These are phyloP conservation scores for Jaltomata sinuosa DNA, from an alignment of 257 asterid genomes.

Conservation along the genomic window DNA sequence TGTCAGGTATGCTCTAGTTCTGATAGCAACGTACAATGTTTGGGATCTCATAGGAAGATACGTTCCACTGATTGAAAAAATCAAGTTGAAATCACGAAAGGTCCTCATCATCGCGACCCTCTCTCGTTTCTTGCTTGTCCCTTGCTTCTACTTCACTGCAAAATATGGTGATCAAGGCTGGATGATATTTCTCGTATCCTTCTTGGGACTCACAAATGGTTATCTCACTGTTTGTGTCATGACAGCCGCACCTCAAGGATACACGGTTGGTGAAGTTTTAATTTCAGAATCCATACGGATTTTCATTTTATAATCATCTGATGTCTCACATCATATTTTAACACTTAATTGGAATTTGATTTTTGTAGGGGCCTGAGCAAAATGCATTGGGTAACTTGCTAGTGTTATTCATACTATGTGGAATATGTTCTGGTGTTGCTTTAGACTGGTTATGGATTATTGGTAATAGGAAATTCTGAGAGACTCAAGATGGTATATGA, in stretches of 20 bases:
- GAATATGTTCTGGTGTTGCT: slow-evolving; percentile 32
- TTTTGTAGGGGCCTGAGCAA: slow-evolving; percentile 33
- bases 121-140: slow-evolving; percentile 17
- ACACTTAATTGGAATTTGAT: not conserved
- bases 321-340: too few relatives aligned
- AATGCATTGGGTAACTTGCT: slow-evolving; percentile 30
- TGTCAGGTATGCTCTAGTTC: slow-evolving; percentile 37
- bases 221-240: slow-evolving; percentile 39
- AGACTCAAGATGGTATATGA: not conserved
- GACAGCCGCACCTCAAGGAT: slow-evolving; percentile 37
- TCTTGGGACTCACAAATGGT: slow-evolving; percentile 31
- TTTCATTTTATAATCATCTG: too few relatives aligned
- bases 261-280: slow-evolving; percentile 32
- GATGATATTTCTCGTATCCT: slow-evolving; percentile 32
- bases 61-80: slow-evolving; percentile 24
- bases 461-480: slow-evolving; percentile 16
- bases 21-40: slow-evolving; percentile 31
- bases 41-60: slow-evolving; percentile 41
- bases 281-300: not conserved
- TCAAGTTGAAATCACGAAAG: slow-evolving; percentile 24
- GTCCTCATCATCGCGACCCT: slow-evolving; percentile 15
- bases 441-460: slow-evolving; percentile 41
- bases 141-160: slow-evolving; percentile 37
- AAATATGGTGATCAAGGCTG: slow-evolving; percentile 39
- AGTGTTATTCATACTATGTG: slow-evolving; percentile 28